Base-by-base conservation (phyloP, 1,139 yeast species). In the Blastobotrys apis region DNA sequence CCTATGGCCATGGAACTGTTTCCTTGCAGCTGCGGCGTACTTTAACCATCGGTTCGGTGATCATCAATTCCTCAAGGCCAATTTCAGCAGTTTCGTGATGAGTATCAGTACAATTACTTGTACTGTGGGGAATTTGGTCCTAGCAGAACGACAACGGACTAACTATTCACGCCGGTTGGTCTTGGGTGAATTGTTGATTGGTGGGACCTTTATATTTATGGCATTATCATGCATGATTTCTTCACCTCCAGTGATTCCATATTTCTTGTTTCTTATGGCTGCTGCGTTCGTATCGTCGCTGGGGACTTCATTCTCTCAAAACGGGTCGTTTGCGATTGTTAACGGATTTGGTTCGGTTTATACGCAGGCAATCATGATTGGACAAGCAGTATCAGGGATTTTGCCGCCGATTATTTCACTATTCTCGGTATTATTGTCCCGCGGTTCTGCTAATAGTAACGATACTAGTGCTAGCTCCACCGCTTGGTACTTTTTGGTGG, bases 1-100 rank as follows among this genome's bases (percentile, higher is more conserved):
- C 43, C 71, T 92, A 33, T 92, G 97, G 97, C 97, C 98, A 0
- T 92, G 97, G 97, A 92, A 92, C 68, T 80, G 94, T 53, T 82
- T 88, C 55, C 67, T 92, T 8, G 81, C 94, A 1, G 96, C 97
- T 0, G 77, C 94, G 0, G 84, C 85, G 3, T 88, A 85, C 64
- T 87, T 87, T 60, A 77, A 78, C 30, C 77, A 75, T 43, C 65
- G 92, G 41, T 81, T 90, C 51, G 68, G 71, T 17, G 72, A 71
- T 27, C 66, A 74, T 10, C 78, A 83, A 0, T 50, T 64, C 1
- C 67, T 86, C 50, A 74, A 81, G 10, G 75, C 74, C 50, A 72
- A 77, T 37, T 86, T 85, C 60, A 77, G 90, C 5, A 81, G 94
- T 20, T 79, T 94, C 0, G 84, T 90, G 83, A 92, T 92, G 97